phyloP scores from a whole-genome alignment of 345 rosid species.

The Brassica rapa region DNA sequence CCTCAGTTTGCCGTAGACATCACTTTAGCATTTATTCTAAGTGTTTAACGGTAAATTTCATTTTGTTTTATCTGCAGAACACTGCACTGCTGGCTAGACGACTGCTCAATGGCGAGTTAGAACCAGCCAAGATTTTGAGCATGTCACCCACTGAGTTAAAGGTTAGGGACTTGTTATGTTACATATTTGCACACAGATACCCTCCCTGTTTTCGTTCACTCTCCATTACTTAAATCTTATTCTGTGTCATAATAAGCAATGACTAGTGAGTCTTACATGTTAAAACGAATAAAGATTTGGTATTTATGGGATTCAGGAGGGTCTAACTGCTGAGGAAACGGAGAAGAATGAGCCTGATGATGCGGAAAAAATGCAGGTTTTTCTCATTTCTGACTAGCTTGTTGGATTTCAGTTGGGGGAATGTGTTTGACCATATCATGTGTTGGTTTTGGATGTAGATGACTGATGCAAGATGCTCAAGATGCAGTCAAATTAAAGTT shows the following conservation, averaged over 20 bases:
- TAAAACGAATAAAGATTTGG: conserved; percentile 9
- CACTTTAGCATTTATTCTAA: neutral
- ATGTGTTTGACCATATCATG: conserved; percentile 17
- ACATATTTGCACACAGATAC: neutral
- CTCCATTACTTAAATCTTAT: neutral
- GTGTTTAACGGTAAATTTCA: neutral
- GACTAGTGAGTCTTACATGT: neutral
- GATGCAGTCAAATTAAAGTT: neutral
- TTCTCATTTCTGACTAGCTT: neutral
- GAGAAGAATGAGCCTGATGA: conserved; percentile 48
- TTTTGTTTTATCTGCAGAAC: conserved; percentile 45
- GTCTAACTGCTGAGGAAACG: conserved; percentile 28
- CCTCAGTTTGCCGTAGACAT: neutral
- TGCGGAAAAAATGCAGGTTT: conserved; percentile 75
- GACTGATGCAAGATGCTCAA: neutral
- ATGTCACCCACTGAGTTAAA: conserved; percentile 93
- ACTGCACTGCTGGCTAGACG: conserved; percentile 68
- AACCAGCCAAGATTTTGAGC: conserved; percentile 73
- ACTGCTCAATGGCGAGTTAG: conserved; percentile 76
- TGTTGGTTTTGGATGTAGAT: conserved; percentile 7
- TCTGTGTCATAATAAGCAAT: neutral
- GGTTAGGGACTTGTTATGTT: conserved; percentile 44
- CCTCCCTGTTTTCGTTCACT: neutral
- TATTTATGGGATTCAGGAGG: conserved; percentile 62
- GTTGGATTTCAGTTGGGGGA: conserved; percentile 11